Evolutionary conservation across 2,329 filamentous ascomycete species (phyloP).

Genomic region (Venturia effusa): DNA sequence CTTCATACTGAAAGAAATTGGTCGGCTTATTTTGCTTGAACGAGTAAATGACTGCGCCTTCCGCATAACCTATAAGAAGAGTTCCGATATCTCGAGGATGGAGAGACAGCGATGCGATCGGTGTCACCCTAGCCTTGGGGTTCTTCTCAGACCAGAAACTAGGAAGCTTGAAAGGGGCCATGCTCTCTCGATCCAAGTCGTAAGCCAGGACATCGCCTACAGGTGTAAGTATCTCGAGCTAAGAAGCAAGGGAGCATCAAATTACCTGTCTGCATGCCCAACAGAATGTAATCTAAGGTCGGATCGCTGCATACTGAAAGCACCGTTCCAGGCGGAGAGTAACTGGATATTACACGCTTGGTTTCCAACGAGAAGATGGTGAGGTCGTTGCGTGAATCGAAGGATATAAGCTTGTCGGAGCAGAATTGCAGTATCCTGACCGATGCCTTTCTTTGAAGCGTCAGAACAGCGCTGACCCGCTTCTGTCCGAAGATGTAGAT

Average conservation of each 20-base stretch:
- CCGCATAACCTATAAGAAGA: conserved; percentile 78
- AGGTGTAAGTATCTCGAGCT: not conserved
- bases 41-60: conserved; percentile 82
- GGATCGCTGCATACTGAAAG: conserved; percentile 71
- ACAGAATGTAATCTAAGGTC: conserved; percentile 83
- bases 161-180: conserved; percentile 70
- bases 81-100: conserved; percentile 90
- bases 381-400: conserved; percentile 80
- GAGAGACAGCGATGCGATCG: conserved; percentile 67
- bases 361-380: conserved; percentile 70
- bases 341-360: conserved; percentile 54
- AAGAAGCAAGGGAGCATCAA: not conserved
- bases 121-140: conserved; percentile 51
- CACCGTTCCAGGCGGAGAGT: conserved; percentile 67
- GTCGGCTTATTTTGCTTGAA: conserved; percentile 81
- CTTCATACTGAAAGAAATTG: conserved; percentile 71
- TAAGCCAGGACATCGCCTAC: conserved; percentile 77
- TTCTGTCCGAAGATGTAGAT: conserved; percentile 82
- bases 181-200: conserved; percentile 71
- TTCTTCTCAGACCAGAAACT: conserved; percentile 76
- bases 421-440: conserved; percentile 74
- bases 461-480: conserved; percentile 66
- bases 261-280: conserved; percentile 63
- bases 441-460: conserved; percentile 60
- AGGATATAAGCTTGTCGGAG: conserved; percentile 70